A percentile compares a stretch with the other conserved stretches of the same genome.
phyloP scores from a whole-genome alignment of 495 filamentous ascomycete species.

The Hypoxylon perforatum region DNA sequence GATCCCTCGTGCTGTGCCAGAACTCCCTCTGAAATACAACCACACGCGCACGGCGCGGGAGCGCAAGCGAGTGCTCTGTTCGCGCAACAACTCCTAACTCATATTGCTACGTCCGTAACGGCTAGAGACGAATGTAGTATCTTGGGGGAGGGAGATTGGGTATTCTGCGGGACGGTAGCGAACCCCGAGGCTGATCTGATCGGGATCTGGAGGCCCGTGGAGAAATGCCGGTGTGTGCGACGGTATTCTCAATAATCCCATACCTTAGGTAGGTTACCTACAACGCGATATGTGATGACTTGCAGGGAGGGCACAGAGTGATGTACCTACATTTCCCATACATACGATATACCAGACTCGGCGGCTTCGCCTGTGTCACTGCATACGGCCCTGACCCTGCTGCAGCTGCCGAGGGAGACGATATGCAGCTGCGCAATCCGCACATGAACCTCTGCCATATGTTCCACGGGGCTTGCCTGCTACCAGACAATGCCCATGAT shows the following conservation, averaged over 20 bases:
- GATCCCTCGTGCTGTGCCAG: constrained; percentile 14
- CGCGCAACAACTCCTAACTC: constrained; percentile 39
- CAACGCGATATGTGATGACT: constrained; percentile 18
- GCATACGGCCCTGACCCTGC: constrained; percentile 24
- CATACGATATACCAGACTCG: constrained; percentile 10
- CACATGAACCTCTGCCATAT: constrained; percentile 32
- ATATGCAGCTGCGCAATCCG: constrained; percentile 34
- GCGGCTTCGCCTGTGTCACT: constrained; percentile 15
- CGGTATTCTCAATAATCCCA: constrained; percentile 18
- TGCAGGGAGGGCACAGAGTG: constrained; percentile 16
- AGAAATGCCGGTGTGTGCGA: constrained; percentile 15
- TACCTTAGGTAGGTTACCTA: neutral
- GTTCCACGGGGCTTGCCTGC: constrained; percentile 21
- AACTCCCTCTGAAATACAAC: constrained; percentile 7
- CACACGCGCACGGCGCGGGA: constrained; percentile 18
- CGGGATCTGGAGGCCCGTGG: constrained; percentile 23
- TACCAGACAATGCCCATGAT: constrained; percentile 9
- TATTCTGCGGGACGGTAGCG: constrained; percentile 27
- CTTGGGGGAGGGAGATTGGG: constrained; percentile 15
- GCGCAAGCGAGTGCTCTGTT: constrained; percentile 25
- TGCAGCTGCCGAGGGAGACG: constrained; percentile 32
- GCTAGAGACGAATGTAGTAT: constrained; percentile 12
- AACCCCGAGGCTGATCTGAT: constrained; percentile 32
- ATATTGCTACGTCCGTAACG: constrained; percentile 15
- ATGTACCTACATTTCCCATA: constrained; percentile 3